Conservation (phyloP, 768 basidiomycete genomes). For the Boletellus emodensis region DNA sequence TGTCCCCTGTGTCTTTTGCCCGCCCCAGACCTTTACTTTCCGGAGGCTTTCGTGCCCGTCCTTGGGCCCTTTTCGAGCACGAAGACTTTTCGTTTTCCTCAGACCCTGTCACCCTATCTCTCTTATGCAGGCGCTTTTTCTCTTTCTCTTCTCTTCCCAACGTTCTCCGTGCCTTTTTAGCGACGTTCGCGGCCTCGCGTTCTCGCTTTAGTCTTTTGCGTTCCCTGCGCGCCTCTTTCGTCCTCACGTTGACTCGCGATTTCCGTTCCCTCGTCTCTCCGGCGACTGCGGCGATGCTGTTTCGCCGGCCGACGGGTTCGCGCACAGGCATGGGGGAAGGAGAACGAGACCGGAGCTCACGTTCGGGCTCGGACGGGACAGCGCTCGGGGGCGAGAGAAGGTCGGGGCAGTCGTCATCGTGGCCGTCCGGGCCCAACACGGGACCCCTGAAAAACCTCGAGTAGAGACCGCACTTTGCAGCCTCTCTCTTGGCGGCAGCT, state of each 20-base stretch:
- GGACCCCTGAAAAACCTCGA: slow-evolving; percentile 79
- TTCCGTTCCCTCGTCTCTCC: slow-evolving; percentile 3
- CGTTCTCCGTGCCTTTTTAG: slow-evolving; percentile 8
- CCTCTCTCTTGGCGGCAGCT: slow-evolving; percentile 68
- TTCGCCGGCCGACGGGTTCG: background rate
- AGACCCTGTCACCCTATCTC: background rate
- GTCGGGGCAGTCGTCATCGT: no score
- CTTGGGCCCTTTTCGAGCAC: slow-evolving; percentile 4
- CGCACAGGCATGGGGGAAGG: background rate
- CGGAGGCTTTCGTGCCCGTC: slow-evolving; percentile 5
- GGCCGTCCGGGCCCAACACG: slow-evolving; percentile 46
- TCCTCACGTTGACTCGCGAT: slow-evolving; percentile 5
- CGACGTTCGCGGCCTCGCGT: slow-evolving; percentile 14
- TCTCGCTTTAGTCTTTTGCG: slow-evolving; percentile 25
- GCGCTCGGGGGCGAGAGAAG: background rate
- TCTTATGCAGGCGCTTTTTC: background rate
- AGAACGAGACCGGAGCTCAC: background rate
- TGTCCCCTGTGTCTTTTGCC: slow-evolving; percentile 3
- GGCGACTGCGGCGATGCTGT: background rate
- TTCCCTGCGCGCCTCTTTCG: slow-evolving; percentile 18
- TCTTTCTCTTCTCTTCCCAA: background rate
- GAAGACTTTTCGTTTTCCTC: background rate
- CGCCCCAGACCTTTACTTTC: no score
- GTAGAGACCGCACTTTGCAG: slow-evolving; percentile 73
- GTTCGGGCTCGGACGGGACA: background rate